phyloP scores from a whole-genome alignment of 148 eudicot genomes.

The Chenopodium album region DNA sequence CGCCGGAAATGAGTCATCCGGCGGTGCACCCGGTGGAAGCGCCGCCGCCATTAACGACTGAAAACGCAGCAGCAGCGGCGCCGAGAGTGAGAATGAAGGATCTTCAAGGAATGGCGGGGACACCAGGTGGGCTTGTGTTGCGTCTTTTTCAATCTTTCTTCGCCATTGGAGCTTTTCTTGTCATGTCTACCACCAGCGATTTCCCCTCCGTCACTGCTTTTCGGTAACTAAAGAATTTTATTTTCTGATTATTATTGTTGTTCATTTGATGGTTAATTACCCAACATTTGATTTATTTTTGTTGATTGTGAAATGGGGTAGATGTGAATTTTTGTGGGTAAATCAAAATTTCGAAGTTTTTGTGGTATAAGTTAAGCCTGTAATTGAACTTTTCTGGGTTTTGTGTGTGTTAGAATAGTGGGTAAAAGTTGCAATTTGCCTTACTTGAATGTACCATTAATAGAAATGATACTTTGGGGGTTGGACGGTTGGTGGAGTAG shows the following conservation, averaged over 20 bases:
- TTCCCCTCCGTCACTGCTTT: conserved; percentile 84
- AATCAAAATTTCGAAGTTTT: not conserved
- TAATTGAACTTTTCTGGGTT: not conserved
- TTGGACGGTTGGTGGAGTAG: not conserved
- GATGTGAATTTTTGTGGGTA: not conserved
- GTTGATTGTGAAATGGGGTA: not conserved
- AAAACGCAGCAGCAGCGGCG: conserved; percentile 46
- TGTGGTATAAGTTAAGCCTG: not conserved
- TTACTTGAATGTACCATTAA: not conserved
- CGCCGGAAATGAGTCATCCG: conserved; percentile 46
- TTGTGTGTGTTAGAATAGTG: not conserved
- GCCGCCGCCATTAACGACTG: conserved; percentile 36
- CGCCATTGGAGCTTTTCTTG: conserved; percentile 45
- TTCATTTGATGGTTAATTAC: not conserved
- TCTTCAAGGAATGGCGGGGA: conserved; percentile 76
- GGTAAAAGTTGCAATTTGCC: not conserved
- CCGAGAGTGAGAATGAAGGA: conserved; percentile 69
- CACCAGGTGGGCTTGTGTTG: conserved; percentile 53
- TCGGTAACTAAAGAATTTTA: conserved; percentile 32
- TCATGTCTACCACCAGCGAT: conserved; percentile 75
- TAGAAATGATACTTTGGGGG: not conserved
- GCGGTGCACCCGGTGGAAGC: conserved; percentile 78
- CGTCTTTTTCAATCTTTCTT: conserved; percentile 59
- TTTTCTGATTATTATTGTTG: not conserved
- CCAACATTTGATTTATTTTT: not conserved